These are phyloP conservation scores for Lentinula detonsa DNA, from an alignment of 768 basidiomycete genomes.

Conservation along the genomic window DNA sequence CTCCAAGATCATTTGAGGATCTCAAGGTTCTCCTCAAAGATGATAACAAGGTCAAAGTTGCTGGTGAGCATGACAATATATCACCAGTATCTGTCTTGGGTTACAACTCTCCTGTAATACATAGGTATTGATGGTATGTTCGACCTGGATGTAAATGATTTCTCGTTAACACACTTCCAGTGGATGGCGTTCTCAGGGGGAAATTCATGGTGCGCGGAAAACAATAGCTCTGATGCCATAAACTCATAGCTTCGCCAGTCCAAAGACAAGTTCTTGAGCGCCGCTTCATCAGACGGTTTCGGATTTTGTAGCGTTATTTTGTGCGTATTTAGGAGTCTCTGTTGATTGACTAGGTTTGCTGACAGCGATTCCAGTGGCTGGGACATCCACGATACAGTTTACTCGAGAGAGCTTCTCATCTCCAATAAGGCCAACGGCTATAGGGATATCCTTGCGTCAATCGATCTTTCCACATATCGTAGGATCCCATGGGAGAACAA, in stretches of 20 bases:
- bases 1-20: constrained; percentile 35
- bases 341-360: background rate
- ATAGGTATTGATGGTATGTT: constrained; percentile 64
- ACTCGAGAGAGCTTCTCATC: constrained; percentile 80
- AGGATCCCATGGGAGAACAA: constrained; percentile 90
- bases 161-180: constrained; percentile 28
- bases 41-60: constrained; percentile 90
- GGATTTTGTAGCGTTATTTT: constrained; percentile 94
- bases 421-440: constrained; percentile 93
- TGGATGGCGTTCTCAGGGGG: constrained; percentile 92
- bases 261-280: constrained; percentile 85
- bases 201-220: constrained; percentile 69
- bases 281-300: constrained; percentile 76
- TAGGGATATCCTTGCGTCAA: constrained; percentile 77
- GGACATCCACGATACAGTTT: constrained; percentile 89
- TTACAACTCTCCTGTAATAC: background rate
- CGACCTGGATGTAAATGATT: background rate
- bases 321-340: constrained; percentile 35
- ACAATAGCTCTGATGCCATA: background rate
- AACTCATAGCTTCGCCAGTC: constrained; percentile 43
- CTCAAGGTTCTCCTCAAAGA: constrained; percentile 44
- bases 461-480: constrained; percentile 85
- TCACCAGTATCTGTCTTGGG: background rate
- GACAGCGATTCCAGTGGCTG: constrained; percentile 50
- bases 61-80: constrained; percentile 46